These are phyloP conservation scores for Nemania sp. DNA, from an alignment of 2,329 filamentous ascomycete species.

Conservation along the genomic window DNA sequence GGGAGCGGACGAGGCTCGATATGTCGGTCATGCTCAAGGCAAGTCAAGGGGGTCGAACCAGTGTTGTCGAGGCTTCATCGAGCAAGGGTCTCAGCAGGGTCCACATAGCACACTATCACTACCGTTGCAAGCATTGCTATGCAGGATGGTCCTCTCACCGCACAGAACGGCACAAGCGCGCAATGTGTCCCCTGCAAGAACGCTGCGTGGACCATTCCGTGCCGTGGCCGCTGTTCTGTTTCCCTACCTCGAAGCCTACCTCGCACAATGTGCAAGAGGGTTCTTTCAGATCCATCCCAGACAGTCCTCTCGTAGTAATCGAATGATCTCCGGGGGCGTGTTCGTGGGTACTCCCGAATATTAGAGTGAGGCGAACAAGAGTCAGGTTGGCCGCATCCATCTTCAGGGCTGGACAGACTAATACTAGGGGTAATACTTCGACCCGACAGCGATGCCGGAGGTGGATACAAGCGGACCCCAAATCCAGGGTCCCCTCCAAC, in stretches of 20 bases:
- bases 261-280: too few species aligned
- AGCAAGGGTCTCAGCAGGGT: neutral
- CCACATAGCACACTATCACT: neutral
- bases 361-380: constrained; percentile 24
- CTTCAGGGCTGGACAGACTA: neutral
- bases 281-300: neutral
- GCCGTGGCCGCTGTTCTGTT: neutral
- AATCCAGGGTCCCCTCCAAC: constrained; percentile 20
- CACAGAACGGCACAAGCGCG: constrained; percentile 2
- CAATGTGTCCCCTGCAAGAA: neutral
- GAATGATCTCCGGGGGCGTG: neutral
- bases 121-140: constrained; percentile 9
- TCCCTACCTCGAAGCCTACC: neutral
- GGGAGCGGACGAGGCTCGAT: constrained; percentile 24
- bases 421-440: neutral
- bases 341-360: neutral
- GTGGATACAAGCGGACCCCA: constrained; percentile 3
- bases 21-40: constrained; percentile 16
- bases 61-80: neutral
- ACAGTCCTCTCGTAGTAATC: neutral
- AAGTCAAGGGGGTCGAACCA: neutral
- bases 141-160: constrained; percentile 19
- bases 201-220: constrained; percentile 7
- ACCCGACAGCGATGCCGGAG: constrained; percentile 24
- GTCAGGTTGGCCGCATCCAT: constrained; percentile 15